A percentile compares a stretch with the other conserved stretches of the same genome.
Conservation (phyloP, 164 flowering plant genomes). For the Saururus chinensis region DNA sequence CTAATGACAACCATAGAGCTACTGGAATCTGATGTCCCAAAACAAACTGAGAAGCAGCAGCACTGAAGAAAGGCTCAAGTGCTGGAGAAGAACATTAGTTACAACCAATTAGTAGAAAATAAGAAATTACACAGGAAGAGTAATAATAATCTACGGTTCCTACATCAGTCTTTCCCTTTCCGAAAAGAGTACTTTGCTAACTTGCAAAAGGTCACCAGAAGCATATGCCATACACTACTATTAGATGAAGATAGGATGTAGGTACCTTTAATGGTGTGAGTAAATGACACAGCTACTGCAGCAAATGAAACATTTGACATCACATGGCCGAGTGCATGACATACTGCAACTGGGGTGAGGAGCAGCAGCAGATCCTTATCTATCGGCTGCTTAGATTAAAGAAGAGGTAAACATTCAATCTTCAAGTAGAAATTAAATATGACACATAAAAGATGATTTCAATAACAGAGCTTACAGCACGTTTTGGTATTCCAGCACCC, state of each 20-base stretch:
- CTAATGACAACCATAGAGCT: slow-evolving; percentile 49
- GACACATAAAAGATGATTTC: too few relatives aligned
- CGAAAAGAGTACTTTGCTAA: too few relatives aligned
- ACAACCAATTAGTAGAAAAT: neutral
- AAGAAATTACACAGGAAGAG: neutral
- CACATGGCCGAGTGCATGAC: slow-evolving; percentile 67
- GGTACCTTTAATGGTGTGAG: slow-evolving; percentile 60
- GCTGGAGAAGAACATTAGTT: slow-evolving; percentile 17
- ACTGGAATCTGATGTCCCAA: slow-evolving; percentile 55
- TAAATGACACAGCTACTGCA: slow-evolving; percentile 59
- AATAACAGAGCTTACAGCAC: slow-evolving; percentile 36
- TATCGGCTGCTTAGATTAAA: slow-evolving; percentile 34
- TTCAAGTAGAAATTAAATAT: neutral
- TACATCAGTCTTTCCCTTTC: neutral
- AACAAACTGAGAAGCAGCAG: slow-evolving; percentile 58
- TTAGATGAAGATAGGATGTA: neutral
- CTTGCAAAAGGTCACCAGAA: too few relatives aligned
- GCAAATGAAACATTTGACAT: slow-evolving; percentile 71
- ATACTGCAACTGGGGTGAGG: slow-evolving; percentile 52
- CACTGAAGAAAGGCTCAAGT: slow-evolving; percentile 58
- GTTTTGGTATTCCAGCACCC: slow-evolving; percentile 50
- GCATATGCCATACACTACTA: neutral
- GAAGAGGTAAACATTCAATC: neutral
- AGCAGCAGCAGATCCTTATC: slow-evolving; percentile 33
- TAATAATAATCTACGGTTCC: too few relatives aligned